Conservation (phyloP, 352 stramenopile genomes). For the Phytophthora nicotianae region DNA sequence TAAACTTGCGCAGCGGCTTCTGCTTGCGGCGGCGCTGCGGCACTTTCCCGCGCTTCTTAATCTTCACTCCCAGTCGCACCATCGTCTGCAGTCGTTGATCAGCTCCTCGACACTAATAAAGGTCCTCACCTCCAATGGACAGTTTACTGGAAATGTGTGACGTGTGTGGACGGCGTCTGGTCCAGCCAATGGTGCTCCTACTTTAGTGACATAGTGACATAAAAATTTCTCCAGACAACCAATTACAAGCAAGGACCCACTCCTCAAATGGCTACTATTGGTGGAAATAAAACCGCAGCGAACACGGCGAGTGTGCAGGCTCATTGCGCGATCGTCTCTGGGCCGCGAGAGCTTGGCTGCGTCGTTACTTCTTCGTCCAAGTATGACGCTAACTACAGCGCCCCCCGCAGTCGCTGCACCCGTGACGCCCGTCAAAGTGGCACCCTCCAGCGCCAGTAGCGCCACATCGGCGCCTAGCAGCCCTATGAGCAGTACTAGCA, state of each 20-base stretch:
- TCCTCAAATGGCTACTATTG: slow-evolving; percentile 22
- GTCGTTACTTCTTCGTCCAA: slow-evolving; percentile 2
- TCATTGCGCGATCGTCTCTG: slow-evolving; percentile 18
- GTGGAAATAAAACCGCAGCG: background rate
- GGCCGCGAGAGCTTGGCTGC: slow-evolving; percentile 1
- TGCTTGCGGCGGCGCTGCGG: slow-evolving; percentile 69
- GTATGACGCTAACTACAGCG: slow-evolving; percentile 9
- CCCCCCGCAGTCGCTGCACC: background rate
- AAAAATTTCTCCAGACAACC: background rate
- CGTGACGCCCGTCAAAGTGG: slow-evolving; percentile 15
- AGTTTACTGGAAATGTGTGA: slow-evolving; percentile 24
- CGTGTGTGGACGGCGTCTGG: slow-evolving; percentile 16
- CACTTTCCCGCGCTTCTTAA: slow-evolving; percentile 73
- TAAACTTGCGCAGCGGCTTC: slow-evolving; percentile 79
- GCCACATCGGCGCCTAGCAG: slow-evolving; percentile 31
- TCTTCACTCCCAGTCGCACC: slow-evolving; percentile 51
- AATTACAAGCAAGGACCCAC: slow-evolving; percentile 17
- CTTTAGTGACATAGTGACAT: slow-evolving; percentile 1
- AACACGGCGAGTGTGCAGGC: background rate
- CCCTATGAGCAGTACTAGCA: slow-evolving; percentile 28
- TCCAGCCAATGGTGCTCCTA: slow-evolving; percentile 17
- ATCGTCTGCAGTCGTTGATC: slow-evolving; percentile 25
- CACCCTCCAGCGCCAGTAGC: slow-evolving; percentile 20
- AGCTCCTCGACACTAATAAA: background rate
- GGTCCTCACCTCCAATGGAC: slow-evolving; percentile 2